Percentiles rank a stretch among this genome's conserved stretches.
These are phyloP conservation scores for Thalassia testudinum DNA, from an alignment of 116 monocot species.

Conservation along the genomic window DNA sequence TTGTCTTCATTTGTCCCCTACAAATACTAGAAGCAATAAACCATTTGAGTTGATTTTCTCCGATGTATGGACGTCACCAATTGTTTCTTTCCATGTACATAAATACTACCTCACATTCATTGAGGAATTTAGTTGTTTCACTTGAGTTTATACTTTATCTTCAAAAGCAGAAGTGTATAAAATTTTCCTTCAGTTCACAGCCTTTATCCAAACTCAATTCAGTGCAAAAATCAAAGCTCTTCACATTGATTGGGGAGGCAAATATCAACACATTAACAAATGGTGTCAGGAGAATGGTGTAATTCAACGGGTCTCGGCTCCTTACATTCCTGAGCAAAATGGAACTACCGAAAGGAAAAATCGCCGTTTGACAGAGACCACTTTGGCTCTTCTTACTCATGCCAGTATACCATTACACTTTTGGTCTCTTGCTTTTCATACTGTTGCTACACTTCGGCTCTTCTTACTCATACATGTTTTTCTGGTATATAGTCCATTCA, in stretches of 20 bases:
- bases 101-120: background rate
- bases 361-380: background rate
- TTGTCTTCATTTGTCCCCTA: background rate
- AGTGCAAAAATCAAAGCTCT: background rate
- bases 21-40: background rate
- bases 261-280: background rate
- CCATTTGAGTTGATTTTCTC: background rate
- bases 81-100: background rate
- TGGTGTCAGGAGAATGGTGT: too few relatives aligned
- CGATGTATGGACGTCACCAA: background rate
- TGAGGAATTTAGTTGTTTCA: background rate
- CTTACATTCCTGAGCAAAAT: background rate
- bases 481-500: background rate
- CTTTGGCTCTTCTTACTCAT: background rate
- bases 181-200: background rate
- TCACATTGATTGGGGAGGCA: background rate
- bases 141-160: background rate
- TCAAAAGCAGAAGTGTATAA: background rate
- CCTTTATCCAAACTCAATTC: background rate
- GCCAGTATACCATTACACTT: background rate
- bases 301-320: background rate
- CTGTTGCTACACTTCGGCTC: background rate
- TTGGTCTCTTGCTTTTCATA: background rate
- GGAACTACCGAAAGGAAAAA: background rate
- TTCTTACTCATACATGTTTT: background rate